Evolutionary conservation across 2,329 filamentous ascomycete species (phyloP).

Genomic region (Teratosphaeria destructans): DNA sequence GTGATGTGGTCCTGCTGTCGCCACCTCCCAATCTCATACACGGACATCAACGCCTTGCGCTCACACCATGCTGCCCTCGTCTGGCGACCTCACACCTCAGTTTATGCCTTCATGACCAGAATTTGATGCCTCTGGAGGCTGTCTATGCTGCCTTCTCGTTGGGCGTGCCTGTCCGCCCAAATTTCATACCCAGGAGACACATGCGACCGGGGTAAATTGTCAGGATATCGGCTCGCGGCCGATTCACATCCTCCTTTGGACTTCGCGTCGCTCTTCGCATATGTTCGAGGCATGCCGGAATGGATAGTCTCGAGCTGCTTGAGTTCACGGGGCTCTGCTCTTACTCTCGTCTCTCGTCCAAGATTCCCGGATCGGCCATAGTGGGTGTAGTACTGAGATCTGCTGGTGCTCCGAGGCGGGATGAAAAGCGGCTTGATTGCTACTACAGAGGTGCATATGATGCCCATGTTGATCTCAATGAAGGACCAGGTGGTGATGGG

Average conservation of each 20-base stretch:
- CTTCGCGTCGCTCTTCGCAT: not conserved
- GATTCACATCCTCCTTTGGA: not conserved
- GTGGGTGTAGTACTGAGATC: not conserved
- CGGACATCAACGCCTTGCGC: not conserved
- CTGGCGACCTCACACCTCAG: not conserved
- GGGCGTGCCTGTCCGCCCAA: not conserved
- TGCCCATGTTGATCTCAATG: conserved; percentile 23
- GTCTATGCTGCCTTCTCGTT: not conserved
- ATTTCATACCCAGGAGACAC: not conserved
- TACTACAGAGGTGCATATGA: conserved; percentile 21
- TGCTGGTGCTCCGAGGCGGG: not conserved
- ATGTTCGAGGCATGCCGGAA: not conserved
- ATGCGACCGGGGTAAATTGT: not conserved
- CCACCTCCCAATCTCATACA: not conserved
- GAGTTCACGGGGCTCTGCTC: not conserved
- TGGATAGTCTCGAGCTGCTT: not conserved
- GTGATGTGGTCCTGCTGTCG: no score
- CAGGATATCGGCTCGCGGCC: not conserved
- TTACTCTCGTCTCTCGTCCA: not conserved
- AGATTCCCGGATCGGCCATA: not conserved
- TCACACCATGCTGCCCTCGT: not conserved
- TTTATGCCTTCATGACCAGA: not conserved
- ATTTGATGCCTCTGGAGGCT: not conserved
- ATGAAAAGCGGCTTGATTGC: conserved; percentile 12
- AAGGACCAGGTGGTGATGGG: conserved; percentile 24